These are phyloP conservation scores for Penicillium sp. DNA, from an alignment of 2,329 filamentous ascomycete species.

Conservation along the genomic window DNA sequence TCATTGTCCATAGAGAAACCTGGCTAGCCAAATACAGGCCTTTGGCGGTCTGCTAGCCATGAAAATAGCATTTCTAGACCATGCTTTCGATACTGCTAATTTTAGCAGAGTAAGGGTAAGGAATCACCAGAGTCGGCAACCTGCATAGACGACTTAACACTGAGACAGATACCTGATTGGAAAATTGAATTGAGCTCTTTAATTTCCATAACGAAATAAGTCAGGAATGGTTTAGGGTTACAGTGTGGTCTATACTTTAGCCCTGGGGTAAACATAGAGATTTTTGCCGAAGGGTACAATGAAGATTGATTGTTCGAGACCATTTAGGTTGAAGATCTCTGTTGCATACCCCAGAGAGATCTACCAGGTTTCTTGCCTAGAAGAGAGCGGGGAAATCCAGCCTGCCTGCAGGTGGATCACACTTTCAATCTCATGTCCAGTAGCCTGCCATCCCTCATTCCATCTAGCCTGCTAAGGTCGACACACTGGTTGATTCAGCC, in stretches of 20 bases:
- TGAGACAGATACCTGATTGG: not conserved
- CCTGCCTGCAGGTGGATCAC: not conserved
- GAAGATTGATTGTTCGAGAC: not conserved
- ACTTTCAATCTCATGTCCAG: not conserved
- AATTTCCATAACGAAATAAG: not conserved
- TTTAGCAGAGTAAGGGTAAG: not conserved
- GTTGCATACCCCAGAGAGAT: not conserved
- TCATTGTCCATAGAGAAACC: slow-evolving; percentile 17
- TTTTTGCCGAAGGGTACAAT: not conserved
- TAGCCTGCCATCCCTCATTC: not conserved
- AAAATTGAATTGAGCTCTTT: not conserved
- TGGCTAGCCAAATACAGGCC: slow-evolving; percentile 1
- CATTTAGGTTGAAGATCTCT: not conserved
- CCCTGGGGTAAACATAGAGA: too few species aligned
- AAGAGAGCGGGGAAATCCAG: slow-evolving; percentile 3
- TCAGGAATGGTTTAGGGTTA: not conserved
- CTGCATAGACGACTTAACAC: not conserved
- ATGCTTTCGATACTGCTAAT: not conserved
- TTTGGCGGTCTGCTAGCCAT: not conserved
- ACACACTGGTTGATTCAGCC: slow-evolving; percentile 15
- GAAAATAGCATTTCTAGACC: not conserved
- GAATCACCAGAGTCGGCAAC: too few species aligned
- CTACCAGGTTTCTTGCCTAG: not conserved
- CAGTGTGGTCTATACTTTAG: not conserved
- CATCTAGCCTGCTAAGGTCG: not conserved